Evolutionary conservation across 2,329 filamentous ascomycete species (phyloP).

Genomic region (Aspergillus viridinutans): DNA sequence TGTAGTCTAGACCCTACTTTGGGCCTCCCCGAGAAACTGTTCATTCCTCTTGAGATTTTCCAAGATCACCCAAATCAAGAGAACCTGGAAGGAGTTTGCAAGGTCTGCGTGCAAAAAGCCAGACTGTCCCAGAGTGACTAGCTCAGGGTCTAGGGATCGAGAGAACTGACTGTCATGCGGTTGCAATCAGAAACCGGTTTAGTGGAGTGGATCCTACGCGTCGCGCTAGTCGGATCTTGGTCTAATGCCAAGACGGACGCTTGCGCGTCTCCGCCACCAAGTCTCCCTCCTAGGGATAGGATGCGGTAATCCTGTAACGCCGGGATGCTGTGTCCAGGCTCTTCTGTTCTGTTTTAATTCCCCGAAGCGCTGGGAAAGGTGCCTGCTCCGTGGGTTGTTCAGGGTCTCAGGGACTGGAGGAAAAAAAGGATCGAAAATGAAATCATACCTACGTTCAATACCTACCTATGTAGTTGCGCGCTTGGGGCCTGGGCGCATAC

Average conservation of each 20-base stretch:
- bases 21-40: too few relatives aligned
- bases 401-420: neutral
- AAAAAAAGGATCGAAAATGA: neutral
- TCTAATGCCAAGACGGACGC: conserved; percentile 34
- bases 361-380: conserved; percentile 1
- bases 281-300: conserved; percentile 10
- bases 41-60: neutral
- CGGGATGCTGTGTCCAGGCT: conserved; percentile 3
- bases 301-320: conserved; percentile 15
- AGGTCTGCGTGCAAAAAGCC: neutral
- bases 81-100: neutral
- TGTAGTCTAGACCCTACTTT: neutral
- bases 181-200: conserved; percentile 14
- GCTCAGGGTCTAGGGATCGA: neutral
- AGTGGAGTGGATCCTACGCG: conserved; percentile 19
- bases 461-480: too few relatives aligned
- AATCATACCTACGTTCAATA: neutral
- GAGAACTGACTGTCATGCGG: neutral
- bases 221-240: conserved; percentile 29
- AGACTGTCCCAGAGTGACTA: neutral
- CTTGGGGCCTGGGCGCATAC: neutral
- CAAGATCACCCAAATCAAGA: neutral
- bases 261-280: conserved; percentile 36
- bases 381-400: neutral
- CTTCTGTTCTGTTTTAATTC: conserved; percentile 1